Base-by-base conservation (phyloP, 2,329 filamentous ascomycete species). In the Akanthomyces muscarius region DNA sequence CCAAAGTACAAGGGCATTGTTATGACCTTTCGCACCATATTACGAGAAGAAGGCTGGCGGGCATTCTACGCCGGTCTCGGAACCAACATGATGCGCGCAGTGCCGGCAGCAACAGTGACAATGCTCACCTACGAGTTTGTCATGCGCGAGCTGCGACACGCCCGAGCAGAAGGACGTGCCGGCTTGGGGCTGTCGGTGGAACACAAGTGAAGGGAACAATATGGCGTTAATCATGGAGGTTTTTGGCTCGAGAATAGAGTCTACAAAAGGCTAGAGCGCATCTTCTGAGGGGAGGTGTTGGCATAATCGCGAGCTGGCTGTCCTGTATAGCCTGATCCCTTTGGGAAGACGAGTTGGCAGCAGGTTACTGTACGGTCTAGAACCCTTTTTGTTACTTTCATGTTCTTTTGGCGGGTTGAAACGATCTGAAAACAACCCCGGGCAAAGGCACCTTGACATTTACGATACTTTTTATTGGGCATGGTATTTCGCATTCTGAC, bases 41-140 rank as follows among this genome's bases (percentile, higher is more conserved):
- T 97, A 44, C 81, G 80, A 41, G 95, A 99, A 75, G 95, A 99
- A 76, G 95, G 95, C 7, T 97, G 94, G 93, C 84, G 90, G 66
- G 94, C 94, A 4, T 98, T 99, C 71, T 99, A 99, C 74, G 94
- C 93, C 28, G 95, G 95, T 42, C 92, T 99, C 82, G 95, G 95
- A 44, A 97, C 94, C 55, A 99, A 99, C 77, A 91, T 99, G 86
- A 92, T 98, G 81, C 86, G 95, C 63, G 95, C 95, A 8, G 89
- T 99, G 14, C 95, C 95, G 38, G 92, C 95, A 25, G 94, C 95
- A 23, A 96, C 96, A 71, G 97, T 96, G 30, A 99, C 95, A 3
- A 96, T 99, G 89, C 82, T 98, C 72, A 98, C 94, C 14, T 99
- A 97, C 72, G 95, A 99, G 77, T 95, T 89, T 69, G 78, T 82